Percentiles rank a stretch among this genome's conserved stretches.
Evolutionary conservation across 208 protist species (phyloP).

Genomic region (Crithidia thermophila): DNA sequence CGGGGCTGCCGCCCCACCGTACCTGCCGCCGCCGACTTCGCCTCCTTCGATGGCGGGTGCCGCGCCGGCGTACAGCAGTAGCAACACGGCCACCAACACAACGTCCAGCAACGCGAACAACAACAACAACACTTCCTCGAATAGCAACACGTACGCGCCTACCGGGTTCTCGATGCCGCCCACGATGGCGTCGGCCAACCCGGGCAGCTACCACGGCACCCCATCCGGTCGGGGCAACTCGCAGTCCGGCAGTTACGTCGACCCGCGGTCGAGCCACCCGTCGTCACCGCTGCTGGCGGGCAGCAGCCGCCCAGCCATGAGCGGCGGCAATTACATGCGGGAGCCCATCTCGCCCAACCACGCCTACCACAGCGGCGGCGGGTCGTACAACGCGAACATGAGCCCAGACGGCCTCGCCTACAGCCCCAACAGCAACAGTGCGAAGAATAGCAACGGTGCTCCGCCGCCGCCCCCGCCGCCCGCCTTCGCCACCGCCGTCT

Average conservation of each 20-base stretch:
- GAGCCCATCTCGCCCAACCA: constrained; percentile 21
- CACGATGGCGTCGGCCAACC: constrained; percentile 7
- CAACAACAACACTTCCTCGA: constrained; percentile 16
- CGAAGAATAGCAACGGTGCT: background rate
- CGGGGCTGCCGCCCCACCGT: background rate
- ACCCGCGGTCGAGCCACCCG: constrained; percentile 7
- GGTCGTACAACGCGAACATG: background rate
- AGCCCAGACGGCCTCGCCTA: constrained; percentile 1
- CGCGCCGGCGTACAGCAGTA: background rate
- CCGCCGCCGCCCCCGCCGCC: background rate
- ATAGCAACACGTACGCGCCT: constrained; percentile 38
- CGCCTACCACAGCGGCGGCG: constrained; percentile 1
- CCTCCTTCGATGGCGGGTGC: background rate
- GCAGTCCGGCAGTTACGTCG: constrained; percentile 20
- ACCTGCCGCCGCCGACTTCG: background rate
- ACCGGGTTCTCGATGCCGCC: constrained; percentile 36
- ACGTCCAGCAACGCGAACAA: background rate
- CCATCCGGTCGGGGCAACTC: background rate
- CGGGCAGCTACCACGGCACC: constrained; percentile 9
- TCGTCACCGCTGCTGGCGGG: constrained; percentile 8
- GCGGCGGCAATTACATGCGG: background rate
- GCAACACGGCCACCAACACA: background rate
- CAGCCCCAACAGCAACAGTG: constrained; percentile 8
- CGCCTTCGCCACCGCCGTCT: constrained; percentile 14
- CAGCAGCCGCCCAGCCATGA: background rate